Percentiles rank a stretch among this genome's conserved stretches.
phyloP scores from a whole-genome alignment of 1,284 basidiomycete species.

The Athelia sp. region DNA sequence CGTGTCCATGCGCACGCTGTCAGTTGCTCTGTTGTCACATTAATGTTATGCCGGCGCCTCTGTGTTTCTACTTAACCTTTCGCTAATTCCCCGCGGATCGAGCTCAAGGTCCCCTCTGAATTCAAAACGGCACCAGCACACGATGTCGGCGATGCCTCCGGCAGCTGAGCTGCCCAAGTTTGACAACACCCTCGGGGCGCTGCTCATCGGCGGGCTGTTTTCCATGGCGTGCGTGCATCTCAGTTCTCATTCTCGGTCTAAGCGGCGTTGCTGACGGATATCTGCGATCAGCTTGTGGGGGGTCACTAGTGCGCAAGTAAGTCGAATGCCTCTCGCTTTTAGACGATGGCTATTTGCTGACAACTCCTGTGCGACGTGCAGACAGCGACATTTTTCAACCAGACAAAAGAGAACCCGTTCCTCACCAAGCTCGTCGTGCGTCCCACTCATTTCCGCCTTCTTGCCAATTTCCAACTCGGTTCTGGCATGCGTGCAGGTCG shows the following conservation, averaged over 20 bases:
- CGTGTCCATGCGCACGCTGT: too few relatives aligned
- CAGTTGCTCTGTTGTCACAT: too few relatives aligned
- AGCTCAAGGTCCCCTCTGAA: too few relatives aligned
- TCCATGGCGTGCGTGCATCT: slow-evolving; percentile 37
- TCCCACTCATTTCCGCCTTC: not conserved
- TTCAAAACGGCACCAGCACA: too few relatives aligned
- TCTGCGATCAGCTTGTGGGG: not conserved
- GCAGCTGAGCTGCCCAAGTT: slow-evolving; percentile 12
- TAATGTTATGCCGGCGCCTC: too few relatives aligned
- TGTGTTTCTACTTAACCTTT: too few relatives aligned
- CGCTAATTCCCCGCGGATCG: too few relatives aligned
- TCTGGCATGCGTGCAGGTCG: not conserved
- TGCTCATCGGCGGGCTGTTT: slow-evolving; percentile 41
- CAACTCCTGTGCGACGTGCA: too few relatives aligned
- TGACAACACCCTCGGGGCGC: slow-evolving; percentile 43
- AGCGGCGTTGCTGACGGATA: not conserved
- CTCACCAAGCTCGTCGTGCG: not conserved
- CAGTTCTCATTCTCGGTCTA: not conserved
- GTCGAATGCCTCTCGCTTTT: not conserved
- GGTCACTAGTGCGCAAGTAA: not conserved
- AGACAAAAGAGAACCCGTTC: not conserved
- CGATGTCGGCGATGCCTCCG: too few relatives aligned
- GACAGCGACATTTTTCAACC: not conserved
- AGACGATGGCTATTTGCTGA: not conserved
- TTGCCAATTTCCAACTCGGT: not conserved